Evolutionary conservation across 73 alveolate genomes (phyloP).

Genomic region (Paramecium bursaria): DNA sequence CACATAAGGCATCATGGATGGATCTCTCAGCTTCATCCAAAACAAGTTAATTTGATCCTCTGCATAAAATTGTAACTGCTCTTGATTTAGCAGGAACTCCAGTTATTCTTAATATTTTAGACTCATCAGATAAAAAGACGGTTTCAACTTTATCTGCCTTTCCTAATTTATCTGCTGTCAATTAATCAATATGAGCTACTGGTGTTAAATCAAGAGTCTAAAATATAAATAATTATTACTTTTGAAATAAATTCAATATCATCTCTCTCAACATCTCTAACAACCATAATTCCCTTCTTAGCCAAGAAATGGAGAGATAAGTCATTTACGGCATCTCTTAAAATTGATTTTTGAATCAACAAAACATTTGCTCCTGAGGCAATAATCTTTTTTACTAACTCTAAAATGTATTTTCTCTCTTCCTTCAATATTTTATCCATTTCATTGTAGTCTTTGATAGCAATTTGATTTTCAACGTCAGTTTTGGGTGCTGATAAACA

Average conservation of each 20-base stretch:
- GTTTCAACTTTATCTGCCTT: conserved; percentile 89
- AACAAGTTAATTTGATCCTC: conserved; percentile 90
- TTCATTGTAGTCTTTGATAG: conserved; percentile 91
- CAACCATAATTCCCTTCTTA: conserved; percentile 98
- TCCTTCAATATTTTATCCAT: conserved; percentile 99
- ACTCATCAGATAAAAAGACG: conserved; percentile 92
- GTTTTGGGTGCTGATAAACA: conserved; percentile 99
- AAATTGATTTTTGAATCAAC: conserved; percentile 95
- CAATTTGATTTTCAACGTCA: conserved; percentile 97
- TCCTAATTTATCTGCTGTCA: conserved; percentile 98
- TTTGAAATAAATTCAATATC: conserved; percentile 97
- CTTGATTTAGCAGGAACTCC: conserved; percentile 90
- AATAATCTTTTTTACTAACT: conserved; percentile 94
- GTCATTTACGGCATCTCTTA: conserved; percentile 98
- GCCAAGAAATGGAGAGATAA: conserved; percentile 98
- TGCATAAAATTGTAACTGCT: conserved; percentile 96
- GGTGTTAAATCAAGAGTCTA: conserved; percentile 89
- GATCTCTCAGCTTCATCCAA: conserved; percentile 99
- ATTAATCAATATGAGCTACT: conserved; percentile 97
- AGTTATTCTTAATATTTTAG: conserved; percentile 91
- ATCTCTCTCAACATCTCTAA: conserved; percentile 98
- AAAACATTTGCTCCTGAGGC: conserved; percentile 99
- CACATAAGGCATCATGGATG: conserved; percentile 99
- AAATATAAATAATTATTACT: conserved; percentile 28
- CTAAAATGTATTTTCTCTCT: conserved; percentile 96